Base-by-base conservation (phyloP, 805 yeast species). In the Osmozyma mogii region DNA sequence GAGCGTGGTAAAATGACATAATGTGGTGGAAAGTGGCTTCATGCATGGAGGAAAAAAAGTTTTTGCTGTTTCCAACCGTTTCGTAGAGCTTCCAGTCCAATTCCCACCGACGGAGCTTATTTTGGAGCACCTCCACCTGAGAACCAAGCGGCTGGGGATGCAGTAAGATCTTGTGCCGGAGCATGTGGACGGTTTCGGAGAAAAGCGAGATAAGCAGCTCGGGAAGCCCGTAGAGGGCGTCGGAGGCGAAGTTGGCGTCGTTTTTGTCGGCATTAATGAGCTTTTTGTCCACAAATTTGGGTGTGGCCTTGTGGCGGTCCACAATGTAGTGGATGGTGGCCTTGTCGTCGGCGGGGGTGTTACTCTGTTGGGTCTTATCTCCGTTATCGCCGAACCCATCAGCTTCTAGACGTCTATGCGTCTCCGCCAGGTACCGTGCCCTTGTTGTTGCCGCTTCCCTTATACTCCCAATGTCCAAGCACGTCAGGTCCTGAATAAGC, bases 181-280 rank as follows among this genome's bases (percentile, higher is more conserved):
- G 64, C 20, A 83, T 50, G 35, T 73, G 73, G 2, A 81, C 84
- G 10, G 82, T 77, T 38, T 80, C 84, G 34, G 81, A 71, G 54
- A 85, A 83, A 31, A 84, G 56, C 14, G 77, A 44, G 32, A 84
- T 78, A 24, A 85, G 58, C 3, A 94, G 80, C 45, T 82, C 84
- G 6, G 95, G 95, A 32, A 85, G 58, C 1, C 95, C 95, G 49
- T 83, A 84, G 28, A 84, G 60, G 0, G 88, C 83, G 51, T 82
- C 94, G 1, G 88, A 78, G 6, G 87, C 77, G 37, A 79, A 65
- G 30, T 71, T 64, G 37, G 73, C 72, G 44, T 71, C 74, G 33
- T 70, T 71, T 21, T 67, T 56, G 41, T 69, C 72, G 17, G 67
- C 58, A 34, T 62, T 64, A 33, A 63, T 59, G 31, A 61, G 47